Evolutionary conservation across 192 early-diverging fungal species (phyloP).

Genomic region (Podila epigama): DNA sequence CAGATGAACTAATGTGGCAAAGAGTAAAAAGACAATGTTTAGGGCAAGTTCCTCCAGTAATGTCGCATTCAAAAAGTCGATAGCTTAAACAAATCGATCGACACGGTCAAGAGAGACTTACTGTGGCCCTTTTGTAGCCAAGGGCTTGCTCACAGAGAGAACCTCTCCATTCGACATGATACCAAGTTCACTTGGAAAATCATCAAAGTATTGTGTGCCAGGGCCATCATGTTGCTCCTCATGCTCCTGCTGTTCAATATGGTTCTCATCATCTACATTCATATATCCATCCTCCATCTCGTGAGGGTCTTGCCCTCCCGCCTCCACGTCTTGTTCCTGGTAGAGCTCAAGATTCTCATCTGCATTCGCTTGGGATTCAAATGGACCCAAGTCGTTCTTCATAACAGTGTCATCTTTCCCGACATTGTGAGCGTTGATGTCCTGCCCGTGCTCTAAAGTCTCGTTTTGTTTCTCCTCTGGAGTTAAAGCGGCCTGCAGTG

Average conservation of each 20-base stretch:
- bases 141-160: constrained; percentile 7
- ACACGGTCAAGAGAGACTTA: not conserved
- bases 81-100: too few species aligned
- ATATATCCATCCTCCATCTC: constrained; percentile 32
- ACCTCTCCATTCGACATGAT: constrained; percentile 44
- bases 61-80: not conserved
- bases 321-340: too few species aligned
- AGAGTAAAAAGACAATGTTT: not conserved
- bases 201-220: constrained; percentile 31
- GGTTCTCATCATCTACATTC: constrained; percentile 28
- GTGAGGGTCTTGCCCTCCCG: not conserved
- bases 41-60: not conserved
- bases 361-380: too few species aligned
- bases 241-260: constrained; percentile 35
- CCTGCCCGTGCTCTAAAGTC: not conserved
- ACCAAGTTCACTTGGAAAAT: constrained; percentile 43
- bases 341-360: too few species aligned
- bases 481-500: not conserved
- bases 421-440: too few species aligned
- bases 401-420: too few species aligned
- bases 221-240: constrained; percentile 9
- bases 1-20: constrained; percentile 20
- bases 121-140: constrained; percentile 13
- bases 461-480: not conserved
- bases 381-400: too few species aligned